phyloP scores from a whole-genome alignment of 1,284 basidiomycete species.

The Mycena citricolor region DNA sequence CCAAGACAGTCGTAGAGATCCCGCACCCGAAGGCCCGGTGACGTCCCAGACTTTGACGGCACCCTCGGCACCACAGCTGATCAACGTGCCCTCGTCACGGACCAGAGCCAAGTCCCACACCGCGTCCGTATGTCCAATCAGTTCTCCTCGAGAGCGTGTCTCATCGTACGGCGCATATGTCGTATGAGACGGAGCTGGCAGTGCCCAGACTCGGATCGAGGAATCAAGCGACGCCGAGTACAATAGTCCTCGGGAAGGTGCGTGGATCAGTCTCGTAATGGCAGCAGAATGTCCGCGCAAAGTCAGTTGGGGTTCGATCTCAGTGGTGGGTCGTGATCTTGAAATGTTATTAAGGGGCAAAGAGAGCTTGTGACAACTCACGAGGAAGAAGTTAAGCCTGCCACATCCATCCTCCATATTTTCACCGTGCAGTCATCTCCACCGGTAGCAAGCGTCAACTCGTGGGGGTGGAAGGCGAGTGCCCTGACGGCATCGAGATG shows the following conservation, averaged over 20 bases:
- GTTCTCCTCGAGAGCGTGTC: slow-evolving; percentile 70
- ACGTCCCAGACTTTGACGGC: slow-evolving; percentile 93
- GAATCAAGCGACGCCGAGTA: slow-evolving; percentile 94
- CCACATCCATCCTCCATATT: slow-evolving; percentile 86
- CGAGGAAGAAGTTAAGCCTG: slow-evolving; percentile 68
- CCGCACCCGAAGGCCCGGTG: slow-evolving; percentile 58
- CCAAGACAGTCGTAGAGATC: slow-evolving; percentile 73
- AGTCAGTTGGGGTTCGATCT: slow-evolving; percentile 89
- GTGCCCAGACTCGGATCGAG: slow-evolving; percentile 88
- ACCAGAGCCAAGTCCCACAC: slow-evolving; percentile 91
- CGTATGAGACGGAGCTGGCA: slow-evolving; percentile 71
- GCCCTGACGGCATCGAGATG: slow-evolving; percentile 93
- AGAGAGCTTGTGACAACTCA: slow-evolving; percentile 40
- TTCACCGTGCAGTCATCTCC: slow-evolving; percentile 97
- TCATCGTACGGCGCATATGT: slow-evolving; percentile 90
- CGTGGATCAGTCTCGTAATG: slow-evolving; percentile 89
- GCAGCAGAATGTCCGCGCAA: slow-evolving; percentile 90
- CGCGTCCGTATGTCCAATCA: slow-evolving; percentile 91
- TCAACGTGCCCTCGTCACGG: slow-evolving; percentile 75
- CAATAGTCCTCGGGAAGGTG: slow-evolving; percentile 71
- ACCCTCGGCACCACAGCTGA: slow-evolving; percentile 90
- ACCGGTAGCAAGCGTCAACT: slow-evolving; percentile 84
- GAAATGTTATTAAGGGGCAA: slow-evolving; percentile 22
- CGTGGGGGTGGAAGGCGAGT: slow-evolving; percentile 83
- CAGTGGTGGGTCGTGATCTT: slow-evolving; percentile 66